Evolutionary conservation across 208 protist genomes (phyloP).

Genomic region (Trypanosoma caninum): DNA sequence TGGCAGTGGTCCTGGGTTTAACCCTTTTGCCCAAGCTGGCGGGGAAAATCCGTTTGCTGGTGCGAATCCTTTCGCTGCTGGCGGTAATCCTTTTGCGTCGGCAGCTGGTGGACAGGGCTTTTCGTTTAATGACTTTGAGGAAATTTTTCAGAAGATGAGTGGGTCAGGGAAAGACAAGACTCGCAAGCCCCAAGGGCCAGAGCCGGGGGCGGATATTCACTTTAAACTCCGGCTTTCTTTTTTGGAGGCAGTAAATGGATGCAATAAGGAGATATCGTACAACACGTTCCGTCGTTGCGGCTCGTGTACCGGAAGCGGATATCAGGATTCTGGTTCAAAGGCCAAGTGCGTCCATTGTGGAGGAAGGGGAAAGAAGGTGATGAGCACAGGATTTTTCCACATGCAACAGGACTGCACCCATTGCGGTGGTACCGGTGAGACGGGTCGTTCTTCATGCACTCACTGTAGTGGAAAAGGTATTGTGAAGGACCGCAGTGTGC

Average conservation of each 20-base stretch:
- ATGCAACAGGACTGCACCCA: slow-evolving; percentile 91
- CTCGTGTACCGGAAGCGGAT: slow-evolving; percentile 78
- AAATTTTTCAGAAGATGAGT: slow-evolving; percentile 89
- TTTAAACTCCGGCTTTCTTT: slow-evolving; percentile 81
- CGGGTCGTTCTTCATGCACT: slow-evolving; percentile 69
- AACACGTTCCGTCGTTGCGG: slow-evolving; percentile 86
- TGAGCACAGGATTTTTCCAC: slow-evolving; percentile 91
- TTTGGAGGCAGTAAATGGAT: slow-evolving; percentile 85
- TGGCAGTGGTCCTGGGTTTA: slow-evolving; percentile 43
- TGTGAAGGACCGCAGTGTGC: slow-evolving; percentile 86
- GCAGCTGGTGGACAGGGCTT: slow-evolving; percentile 50
- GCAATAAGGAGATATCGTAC: slow-evolving; percentile 86
- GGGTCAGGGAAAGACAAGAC: slow-evolving; percentile 79
- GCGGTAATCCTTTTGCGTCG: slow-evolving; percentile 56
- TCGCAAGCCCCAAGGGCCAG: slow-evolving; percentile 76
- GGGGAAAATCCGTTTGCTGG: slow-evolving; percentile 33
- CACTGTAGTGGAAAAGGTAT: slow-evolving; percentile 86
- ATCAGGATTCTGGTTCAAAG: slow-evolving; percentile 67
- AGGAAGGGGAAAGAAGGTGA: slow-evolving; percentile 86
- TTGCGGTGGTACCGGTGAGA: slow-evolving; percentile 85
- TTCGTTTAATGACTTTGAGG: slow-evolving; percentile 88
- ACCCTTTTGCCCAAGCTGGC: slow-evolving; percentile 31
- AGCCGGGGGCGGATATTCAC: slow-evolving; percentile 85
- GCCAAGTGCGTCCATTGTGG: slow-evolving; percentile 85
- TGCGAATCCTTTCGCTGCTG: slow-evolving; percentile 33